Base-by-base conservation (phyloP, 768 basidiomycete genomes). In the Calocera viscosa region DNA sequence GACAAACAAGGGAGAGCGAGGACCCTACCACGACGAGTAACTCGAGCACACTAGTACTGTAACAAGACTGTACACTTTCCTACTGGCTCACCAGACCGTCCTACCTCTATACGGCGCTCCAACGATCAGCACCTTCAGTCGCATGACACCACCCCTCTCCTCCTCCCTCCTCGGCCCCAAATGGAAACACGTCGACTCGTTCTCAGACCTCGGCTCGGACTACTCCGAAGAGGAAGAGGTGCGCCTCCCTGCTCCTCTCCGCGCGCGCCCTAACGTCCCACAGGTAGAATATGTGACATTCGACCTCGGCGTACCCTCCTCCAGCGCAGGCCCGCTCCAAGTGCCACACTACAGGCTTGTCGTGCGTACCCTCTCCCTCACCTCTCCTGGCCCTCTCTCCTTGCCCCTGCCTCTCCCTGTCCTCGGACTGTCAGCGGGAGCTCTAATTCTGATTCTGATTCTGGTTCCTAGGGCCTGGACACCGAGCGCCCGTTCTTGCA, bases 381-480 rank as follows among this genome's bases (percentile, higher is more conserved):
- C 12, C 24, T 16, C 24, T 16, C 8, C 49, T 49, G 49, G 24
- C 10, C 10, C 49, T n/a, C n/a, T n/a, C n/a, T n/a, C n/a, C n/a
- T n/a, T n/a, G n/a, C n/a, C n/a, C n/a, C n/a, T n/a, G n/a, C n/a
- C n/a, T n/a, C n/a, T n/a, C n/a, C n/a, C n/a, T n/a, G n/a, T n/a
- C n/a, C n/a, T n/a, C n/a, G n/a, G n/a, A n/a, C n/a, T n/a, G n/a
- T n/a, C n/a, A n/a, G n/a, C n/a, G n/a, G n/a, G n/a, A n/a, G n/a
- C n/a, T n/a, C n/a, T n/a, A n/a, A n/a, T n/a, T n/a, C n/a, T n/a
- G n/a, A n/a, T n/a, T n/a, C n/a, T n/a, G n/a, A n/a, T n/a, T n/a
- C n/a, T n/a, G n/a, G n/a, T n/a, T n/a, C n/a, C n/a, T n/a, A 49
- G 49, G 49, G 49, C 49, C 49, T 49, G 24, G 49, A 49, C 24